Conservation (phyloP, 306 rosid species). For the Rosa rugosa region DNA sequence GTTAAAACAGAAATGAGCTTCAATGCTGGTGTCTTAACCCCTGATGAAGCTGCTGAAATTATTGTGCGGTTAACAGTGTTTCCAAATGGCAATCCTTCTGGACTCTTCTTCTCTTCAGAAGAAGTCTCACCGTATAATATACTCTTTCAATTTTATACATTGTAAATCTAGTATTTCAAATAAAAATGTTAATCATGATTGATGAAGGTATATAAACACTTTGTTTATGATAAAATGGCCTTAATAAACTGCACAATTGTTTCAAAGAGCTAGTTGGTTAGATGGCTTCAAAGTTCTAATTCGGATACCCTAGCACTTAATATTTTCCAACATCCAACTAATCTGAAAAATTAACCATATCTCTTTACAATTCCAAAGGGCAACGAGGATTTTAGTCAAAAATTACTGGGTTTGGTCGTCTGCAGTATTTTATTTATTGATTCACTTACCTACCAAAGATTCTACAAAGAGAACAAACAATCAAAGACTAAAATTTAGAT, state of each 20-base stretch:
- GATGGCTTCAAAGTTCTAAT: too few relatives aligned
- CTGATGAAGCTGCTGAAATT: slow-evolving; percentile 48
- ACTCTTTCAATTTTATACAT: neutral
- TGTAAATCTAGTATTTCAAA: neutral
- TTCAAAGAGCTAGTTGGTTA: too few relatives aligned
- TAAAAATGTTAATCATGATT: too few relatives aligned
- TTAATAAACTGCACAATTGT: too few relatives aligned
- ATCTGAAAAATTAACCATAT: too few relatives aligned
- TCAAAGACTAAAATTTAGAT: neutral
- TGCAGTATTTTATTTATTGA: too few relatives aligned
- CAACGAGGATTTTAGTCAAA: too few relatives aligned
- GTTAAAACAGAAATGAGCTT: slow-evolving; percentile 35
- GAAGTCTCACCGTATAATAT: slow-evolving; percentile 23
- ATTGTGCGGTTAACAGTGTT: slow-evolving; percentile 39
- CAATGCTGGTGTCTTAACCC: slow-evolving; percentile 30
- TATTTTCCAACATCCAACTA: too few relatives aligned
- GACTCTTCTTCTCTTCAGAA: slow-evolving; percentile 26
- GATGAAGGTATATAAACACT: neutral
- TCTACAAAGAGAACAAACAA: neutral
- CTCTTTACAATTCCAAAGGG: too few relatives aligned
- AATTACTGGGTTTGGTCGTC: too few relatives aligned
- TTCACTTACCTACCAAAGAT: neutral
- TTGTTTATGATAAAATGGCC: neutral
- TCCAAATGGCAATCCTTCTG: slow-evolving; percentile 34
- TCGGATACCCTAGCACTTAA: too few relatives aligned